A percentile compares a stretch with the other conserved stretches of the same genome.
Conservation (phyloP, 2,329 filamentous ascomycete species). For the Neofusicoccum laricinum region DNA sequence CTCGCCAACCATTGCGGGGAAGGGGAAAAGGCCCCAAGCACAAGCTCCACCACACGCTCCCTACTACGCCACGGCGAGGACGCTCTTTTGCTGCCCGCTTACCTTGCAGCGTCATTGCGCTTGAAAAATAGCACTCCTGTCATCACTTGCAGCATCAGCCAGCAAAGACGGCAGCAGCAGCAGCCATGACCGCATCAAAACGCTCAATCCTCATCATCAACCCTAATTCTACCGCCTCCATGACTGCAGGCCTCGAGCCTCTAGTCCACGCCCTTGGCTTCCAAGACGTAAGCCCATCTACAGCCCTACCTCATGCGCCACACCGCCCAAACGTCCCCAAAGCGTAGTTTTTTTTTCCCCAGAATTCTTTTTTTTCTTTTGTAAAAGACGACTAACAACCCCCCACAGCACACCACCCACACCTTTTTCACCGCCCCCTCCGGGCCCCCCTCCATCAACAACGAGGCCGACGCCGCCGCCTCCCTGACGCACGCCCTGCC, state of each 20-base stretch:
- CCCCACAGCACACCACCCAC: slow-evolving; percentile 42
- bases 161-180: neutral
- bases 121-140: neutral
- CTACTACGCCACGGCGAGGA: neutral
- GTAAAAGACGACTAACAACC: neutral
- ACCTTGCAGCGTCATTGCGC: neutral
- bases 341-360: no score
- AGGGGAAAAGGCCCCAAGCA: neutral
- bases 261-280: slow-evolving; percentile 45
- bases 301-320: no score
- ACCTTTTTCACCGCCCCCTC: slow-evolving; percentile 64
- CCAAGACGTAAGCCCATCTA: slow-evolving; percentile 23
- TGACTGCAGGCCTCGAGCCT: slow-evolving; percentile 66
- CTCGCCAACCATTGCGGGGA: neutral
- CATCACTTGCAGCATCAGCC: neutral
- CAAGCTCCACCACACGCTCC: neutral
- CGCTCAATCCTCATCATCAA: slow-evolving; percentile 68
- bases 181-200: slow-evolving; percentile 6
- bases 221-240: slow-evolving; percentile 70
- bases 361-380: neutral
- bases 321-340: neutral
- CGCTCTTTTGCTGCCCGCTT: neutral
- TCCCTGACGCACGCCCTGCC: slow-evolving; percentile 63
- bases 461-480: slow-evolving; percentile 62
- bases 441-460: slow-evolving; percentile 75